A percentile compares a stretch with the other conserved stretches of the same genome.
These are phyloP conservation scores for Neurospora tetrasperma DNA, from an alignment of 495 filamentous ascomycete genomes.

Conservation along the genomic window DNA sequence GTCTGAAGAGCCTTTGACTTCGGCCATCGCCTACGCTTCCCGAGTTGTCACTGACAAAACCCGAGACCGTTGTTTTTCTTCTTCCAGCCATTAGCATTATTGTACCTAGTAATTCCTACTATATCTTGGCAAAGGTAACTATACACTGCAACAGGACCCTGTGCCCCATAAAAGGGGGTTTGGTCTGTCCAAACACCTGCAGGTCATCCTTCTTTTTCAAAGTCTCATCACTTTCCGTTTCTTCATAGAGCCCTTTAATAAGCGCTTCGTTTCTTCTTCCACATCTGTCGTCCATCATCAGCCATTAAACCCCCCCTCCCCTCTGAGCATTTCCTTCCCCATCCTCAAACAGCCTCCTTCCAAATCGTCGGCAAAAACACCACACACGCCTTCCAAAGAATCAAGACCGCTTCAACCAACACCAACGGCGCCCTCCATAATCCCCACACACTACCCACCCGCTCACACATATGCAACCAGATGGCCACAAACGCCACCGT, in stretches of 20 bases:
- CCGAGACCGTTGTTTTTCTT: neutral
- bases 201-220: neutral
- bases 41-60: neutral
- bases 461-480: constrained; percentile 56
- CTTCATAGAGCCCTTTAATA: neutral
- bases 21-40: neutral
- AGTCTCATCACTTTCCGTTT: neutral
- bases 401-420: constrained; percentile 47
- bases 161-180: neutral
- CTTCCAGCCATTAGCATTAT: neutral
- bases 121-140: neutral
- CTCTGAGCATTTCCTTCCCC: neutral
- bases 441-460: constrained; percentile 20
- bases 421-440: constrained; percentile 50
- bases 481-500: constrained; percentile 82
- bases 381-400: constrained; percentile 80
- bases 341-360: constrained; percentile 33
- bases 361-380: constrained; percentile 83
- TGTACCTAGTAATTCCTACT: neutral
- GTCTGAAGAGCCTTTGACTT: neutral
- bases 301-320: neutral
- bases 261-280: neutral
- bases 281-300: neutral
- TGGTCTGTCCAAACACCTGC: neutral
- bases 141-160: neutral